Evolutionary conservation across 441 rosid genomes (phyloP), one percentile per base, ranked within the genome.

Genomic region (Euphorbia schlechtendalii): DNA sequence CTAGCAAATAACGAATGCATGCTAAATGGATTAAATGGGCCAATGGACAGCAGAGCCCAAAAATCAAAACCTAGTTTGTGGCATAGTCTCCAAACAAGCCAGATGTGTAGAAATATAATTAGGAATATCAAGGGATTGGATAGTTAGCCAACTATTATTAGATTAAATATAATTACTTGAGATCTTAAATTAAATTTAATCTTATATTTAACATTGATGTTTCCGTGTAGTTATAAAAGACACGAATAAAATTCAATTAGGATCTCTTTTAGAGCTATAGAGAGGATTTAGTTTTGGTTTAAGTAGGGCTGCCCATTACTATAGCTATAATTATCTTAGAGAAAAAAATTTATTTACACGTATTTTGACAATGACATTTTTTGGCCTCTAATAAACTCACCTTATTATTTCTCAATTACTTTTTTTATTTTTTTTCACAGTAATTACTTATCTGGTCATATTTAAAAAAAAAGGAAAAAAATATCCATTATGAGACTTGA

Each of bases 191-290:
- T n/a, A n/a, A n/a, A 36, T 5, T 54, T 49, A 62, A 74, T 46
- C 30, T 61, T 17, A 5, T 3, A 34, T 8, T 9, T 10, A 4
- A 21, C 12, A 6, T 24, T 34, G 41, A n/a, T 41, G 22, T 61
- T 74, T 74, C 51, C 71, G 66, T 69, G 69, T 49, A 8, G 68
- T 49, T 64, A 30, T 61, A 56, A 63, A 74, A 70, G 70, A 73
- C 67, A 58, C 30, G 59, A 41, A 53, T 66, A 76, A 36, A 76
- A 18, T 61, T 59, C 46, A 56, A 74, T 70, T 72, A 10, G 68
- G 51, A 67, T 36, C 46, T 43, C 21, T 18, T 67, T 60, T 67
- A 67, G 71, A 59, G 62, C 34, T 41, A 54, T 52, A 24, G 65
- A 24, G 65, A 51, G 56, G 73, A 66, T 67, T 69, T 71, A 68